Conservation (phyloP, 2,329 filamentous ascomycete genomes). For the Talaromyces sp. region DNA sequence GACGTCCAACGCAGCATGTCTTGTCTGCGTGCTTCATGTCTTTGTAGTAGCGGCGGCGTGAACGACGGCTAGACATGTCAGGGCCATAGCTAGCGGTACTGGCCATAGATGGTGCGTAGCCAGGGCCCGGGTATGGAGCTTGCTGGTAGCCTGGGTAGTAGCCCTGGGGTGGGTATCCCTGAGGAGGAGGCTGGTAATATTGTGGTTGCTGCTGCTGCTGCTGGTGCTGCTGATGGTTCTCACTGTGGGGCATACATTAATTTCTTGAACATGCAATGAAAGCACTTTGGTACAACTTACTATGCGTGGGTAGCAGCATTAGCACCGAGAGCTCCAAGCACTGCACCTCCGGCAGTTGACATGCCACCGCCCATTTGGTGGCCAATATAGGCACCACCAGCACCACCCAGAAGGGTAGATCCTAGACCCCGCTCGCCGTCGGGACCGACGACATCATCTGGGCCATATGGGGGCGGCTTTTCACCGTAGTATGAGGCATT, state of each 20-base stretch:
- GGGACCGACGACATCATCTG: neutral
- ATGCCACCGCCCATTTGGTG: constrained; percentile 22
- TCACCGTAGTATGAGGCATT: neutral
- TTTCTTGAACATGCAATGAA: neutral
- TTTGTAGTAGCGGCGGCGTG: too few species aligned
- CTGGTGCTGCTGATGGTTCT: constrained; percentile 18
- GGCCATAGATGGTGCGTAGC: neutral
- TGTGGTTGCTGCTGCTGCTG: neutral
- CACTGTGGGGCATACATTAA: neutral
- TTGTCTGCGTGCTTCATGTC: too few species aligned
- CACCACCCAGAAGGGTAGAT: constrained; percentile 24
- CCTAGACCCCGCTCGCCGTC: constrained; percentile 25
- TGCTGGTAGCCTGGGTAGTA: neutral
- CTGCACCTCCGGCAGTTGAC: constrained; percentile 22
- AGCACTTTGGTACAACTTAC: constrained; percentile 12
- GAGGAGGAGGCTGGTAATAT: neutral
- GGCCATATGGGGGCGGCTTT: neutral
- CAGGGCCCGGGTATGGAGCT: neutral
- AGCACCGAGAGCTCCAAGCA: constrained; percentile 22
- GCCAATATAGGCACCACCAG: constrained; percentile 22
- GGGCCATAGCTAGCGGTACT: too few species aligned
- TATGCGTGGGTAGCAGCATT: constrained; percentile 20
- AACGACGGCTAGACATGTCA: neutral
- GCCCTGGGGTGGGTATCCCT: neutral
- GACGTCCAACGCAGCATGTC: too few species aligned